Conservation (phyloP, 805 yeast species). For the Wickerhamomyces alni region DNA sequence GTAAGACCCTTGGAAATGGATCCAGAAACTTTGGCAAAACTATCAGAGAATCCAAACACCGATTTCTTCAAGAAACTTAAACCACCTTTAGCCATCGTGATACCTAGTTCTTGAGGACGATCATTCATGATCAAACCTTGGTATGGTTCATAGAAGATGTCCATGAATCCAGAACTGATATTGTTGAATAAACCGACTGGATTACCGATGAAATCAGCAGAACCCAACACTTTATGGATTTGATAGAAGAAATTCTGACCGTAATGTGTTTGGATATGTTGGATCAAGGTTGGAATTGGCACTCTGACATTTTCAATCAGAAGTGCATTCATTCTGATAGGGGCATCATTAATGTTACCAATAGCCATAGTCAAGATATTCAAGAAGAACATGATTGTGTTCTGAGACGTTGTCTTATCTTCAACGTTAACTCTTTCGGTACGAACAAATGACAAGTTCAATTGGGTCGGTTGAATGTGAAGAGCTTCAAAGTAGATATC, state of each 20-base stretch:
- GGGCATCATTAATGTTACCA: slow-evolving; percentile 96
- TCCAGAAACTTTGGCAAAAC: slow-evolving; percentile 88
- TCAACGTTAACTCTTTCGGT: slow-evolving; percentile 72
- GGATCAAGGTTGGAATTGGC: slow-evolving; percentile 66
- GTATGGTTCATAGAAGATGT: slow-evolving; percentile 94
- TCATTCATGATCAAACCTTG: slow-evolving; percentile 93
- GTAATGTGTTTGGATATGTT: slow-evolving; percentile 76
- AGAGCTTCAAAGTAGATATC: slow-evolving; percentile 90
- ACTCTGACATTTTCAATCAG: slow-evolving; percentile 86
- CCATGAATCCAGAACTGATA: slow-evolving; percentile 91
- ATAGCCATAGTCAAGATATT: slow-evolving; percentile 93
- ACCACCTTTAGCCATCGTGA: slow-evolving; percentile 95
- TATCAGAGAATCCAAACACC: slow-evolving; percentile 90
- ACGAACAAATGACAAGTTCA: slow-evolving; percentile 86
- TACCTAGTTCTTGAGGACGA: slow-evolving; percentile 92
- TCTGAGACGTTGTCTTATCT: slow-evolving; percentile 54
- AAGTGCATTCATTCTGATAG: slow-evolving; percentile 81
- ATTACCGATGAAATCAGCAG: slow-evolving; percentile 94
- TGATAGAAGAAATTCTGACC: slow-evolving; percentile 90
- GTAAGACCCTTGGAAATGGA: slow-evolving; percentile 92
- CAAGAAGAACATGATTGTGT: slow-evolving; percentile 67
- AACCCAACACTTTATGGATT: slow-evolving; percentile 86
- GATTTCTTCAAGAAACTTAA: slow-evolving; percentile 90
- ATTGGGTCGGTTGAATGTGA: slow-evolving; percentile 85
- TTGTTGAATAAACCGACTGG: slow-evolving; percentile 96